Base-by-base conservation (phyloP, 306 rosid species). In the Castanea sativa region DNA sequence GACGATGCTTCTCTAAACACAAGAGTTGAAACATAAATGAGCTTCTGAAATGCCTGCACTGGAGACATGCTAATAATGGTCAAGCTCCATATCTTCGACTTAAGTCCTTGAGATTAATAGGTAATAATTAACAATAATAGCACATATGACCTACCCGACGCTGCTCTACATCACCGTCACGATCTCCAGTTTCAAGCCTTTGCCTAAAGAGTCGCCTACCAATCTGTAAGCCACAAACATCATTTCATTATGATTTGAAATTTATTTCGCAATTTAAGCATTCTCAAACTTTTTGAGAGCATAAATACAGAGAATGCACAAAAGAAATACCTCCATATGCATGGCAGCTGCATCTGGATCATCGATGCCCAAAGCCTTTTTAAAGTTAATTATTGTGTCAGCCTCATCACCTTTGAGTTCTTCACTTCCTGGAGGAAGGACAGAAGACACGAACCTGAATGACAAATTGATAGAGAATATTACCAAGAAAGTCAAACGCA, bases 21-120 rank as follows among this genome's bases (percentile, higher is more conserved):
- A 80, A 91, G 91, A 77, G 94, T 93, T 11, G 99, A 96, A 75
- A 96, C 94, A 83, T 93, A 96, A 69, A 96, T 90, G 90, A 96
- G 85, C 92, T 96, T 96, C 88, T 96, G 98, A 85, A 96, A 96
- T 27, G 97, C 99, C 99, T 96, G 99, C 98, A 91, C 99, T 93
- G 94, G 89, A 89, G 92, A 88, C 73, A 70, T 92, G 77, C 80
- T 78, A 77, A 82, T 73, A 84, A 86, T 88, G 97, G 89, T 91
- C 97, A 96, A 91, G 96, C 88, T 83, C 90, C 86, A 80, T 71
- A 79, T 74, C 75, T 89, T 70, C 55, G 51, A 55, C 64, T 49
- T 69, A 68, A 77, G 51, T 58, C 55, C 56, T 3, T 41, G 83
- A 13, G 5, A 58, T 35, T 21, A 35, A 23, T 73, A 75, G 32